Percentiles rank a stretch among this genome's conserved stretches.
phyloP scores from a whole-genome alignment of 257 asterid genomes.

The Solanum chiquidenum region DNA sequence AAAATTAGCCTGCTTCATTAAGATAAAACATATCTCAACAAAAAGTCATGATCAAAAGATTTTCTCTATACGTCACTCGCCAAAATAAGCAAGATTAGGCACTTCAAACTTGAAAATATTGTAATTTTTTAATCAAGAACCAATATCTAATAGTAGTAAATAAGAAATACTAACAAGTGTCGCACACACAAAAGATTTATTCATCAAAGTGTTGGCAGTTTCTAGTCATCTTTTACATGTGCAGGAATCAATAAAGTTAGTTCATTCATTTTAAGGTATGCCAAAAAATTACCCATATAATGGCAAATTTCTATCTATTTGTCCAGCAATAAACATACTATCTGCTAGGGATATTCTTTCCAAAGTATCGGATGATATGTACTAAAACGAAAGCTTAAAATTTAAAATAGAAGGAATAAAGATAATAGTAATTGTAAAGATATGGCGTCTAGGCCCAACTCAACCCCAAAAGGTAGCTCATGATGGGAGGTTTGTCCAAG shows the following conservation, averaged over 20 bases:
- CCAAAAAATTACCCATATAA: not conserved
- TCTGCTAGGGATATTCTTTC: not conserved
- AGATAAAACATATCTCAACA: not conserved
- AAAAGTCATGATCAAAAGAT: not conserved
- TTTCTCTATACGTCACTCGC: not conserved
- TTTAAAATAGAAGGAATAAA: not conserved
- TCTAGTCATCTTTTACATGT: not conserved
- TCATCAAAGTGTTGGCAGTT: not conserved
- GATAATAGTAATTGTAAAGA: too few species aligned
- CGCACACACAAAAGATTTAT: not conserved
- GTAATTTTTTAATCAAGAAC: not conserved
- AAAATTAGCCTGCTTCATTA: not conserved
- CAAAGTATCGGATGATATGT: not conserved
- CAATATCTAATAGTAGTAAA: not conserved
- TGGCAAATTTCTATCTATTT: not conserved
- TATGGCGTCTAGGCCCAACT: too few species aligned
- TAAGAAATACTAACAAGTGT: not conserved
- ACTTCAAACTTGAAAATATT: not conserved
- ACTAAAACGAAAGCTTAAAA: not conserved
- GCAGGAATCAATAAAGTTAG: not conserved
- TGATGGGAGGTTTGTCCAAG: too few species aligned
- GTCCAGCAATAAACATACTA: not conserved
- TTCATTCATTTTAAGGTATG: not conserved
- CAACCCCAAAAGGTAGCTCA: too few species aligned
- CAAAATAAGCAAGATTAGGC: not conserved